Evolutionary conservation across 2,329 filamentous ascomycete genomes (phyloP), one percentile per base, ranked within the genome.

Genomic region (Zopfia rhizophila): DNA sequence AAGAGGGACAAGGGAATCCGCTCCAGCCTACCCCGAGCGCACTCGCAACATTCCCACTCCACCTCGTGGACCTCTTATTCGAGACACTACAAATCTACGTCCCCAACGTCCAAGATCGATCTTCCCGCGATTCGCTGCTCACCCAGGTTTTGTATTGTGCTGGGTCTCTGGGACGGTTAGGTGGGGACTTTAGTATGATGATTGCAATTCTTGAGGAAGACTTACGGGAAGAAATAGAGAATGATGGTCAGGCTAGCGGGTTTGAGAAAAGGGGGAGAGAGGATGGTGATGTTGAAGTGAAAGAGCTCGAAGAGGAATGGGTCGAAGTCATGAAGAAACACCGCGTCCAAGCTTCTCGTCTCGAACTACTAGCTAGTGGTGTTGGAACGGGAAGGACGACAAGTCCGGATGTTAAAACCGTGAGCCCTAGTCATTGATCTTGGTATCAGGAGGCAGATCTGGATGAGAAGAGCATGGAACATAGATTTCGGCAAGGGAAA

Each of bases 61-160:
- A 95, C 64, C 80, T 99, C 1, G 85, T 95, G 12, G 84, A 89
- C 31, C 84, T 96, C 74, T 79, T 99, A 17, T 85, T 89, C 27
- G 85, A 89, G 40, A 94, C 90, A 0, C 75, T 96, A 33, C 81
- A 82, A 41, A 73, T 75, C 11, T 96, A 97, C 68, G 78, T 97
- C 2, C 90, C 91, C 0, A 90, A 89, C 37, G 84, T 97, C 3
- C 84, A 82, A 55, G 92, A 97, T 61, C 86, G 87, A 53, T 83
- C 87, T 17, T 87, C 89, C 0, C 79, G 91, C 22, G 93, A 97
- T 66, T 96, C 91, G 64, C 80, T 97, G 42, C 75, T 97, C 25
- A 97, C 92, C 0, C 93, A 97, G 68, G 89, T 97, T 0, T 76
- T 97, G 7, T 97, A 97, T 72, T 96, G 91, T 61, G 92, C 93